Evolutionary conservation across 768 basidiomycete genomes (phyloP).

Genomic region (Boletus subparvulus): DNA sequence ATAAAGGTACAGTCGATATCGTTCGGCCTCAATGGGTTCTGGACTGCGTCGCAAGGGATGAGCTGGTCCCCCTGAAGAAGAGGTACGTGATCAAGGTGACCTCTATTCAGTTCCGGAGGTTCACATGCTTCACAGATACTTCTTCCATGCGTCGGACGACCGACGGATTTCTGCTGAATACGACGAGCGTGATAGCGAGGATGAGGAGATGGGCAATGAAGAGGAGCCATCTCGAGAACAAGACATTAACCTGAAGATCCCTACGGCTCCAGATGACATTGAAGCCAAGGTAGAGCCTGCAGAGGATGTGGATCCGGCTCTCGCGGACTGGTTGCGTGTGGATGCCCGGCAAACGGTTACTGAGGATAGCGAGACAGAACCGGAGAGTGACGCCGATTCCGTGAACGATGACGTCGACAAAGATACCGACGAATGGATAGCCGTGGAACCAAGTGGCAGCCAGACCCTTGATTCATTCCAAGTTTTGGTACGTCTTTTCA

Average conservation of each 20-base stretch:
- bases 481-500: constrained; percentile 2
- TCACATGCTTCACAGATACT: constrained; percentile 51
- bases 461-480: constrained; percentile 24
- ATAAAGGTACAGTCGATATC: constrained; percentile 70
- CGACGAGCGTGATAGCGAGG: constrained; percentile 38
- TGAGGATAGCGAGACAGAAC: constrained; percentile 44
- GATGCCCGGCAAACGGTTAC: constrained; percentile 34
- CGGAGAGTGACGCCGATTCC: constrained; percentile 68
- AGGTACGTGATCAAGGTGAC: constrained; percentile 45
- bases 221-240: constrained; percentile 16
- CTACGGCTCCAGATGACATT: background rate
- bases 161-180: constrained; percentile 55
- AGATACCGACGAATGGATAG: constrained; percentile 44
- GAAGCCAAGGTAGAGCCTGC: constrained; percentile 28
- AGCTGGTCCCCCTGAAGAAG: constrained; percentile 60
- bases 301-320: constrained; percentile 44
- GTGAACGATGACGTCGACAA: constrained; percentile 56
- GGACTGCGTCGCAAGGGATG: constrained; percentile 65
- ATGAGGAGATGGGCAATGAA: constrained; percentile 26
- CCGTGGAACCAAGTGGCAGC: constrained; percentile 19
- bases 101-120: background rate
- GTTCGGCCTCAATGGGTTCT: constrained; percentile 80
- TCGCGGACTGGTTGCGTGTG: constrained; percentile 64
- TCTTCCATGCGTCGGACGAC: constrained; percentile 66
- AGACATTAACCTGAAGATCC: constrained; percentile 3